A percentile compares a stretch with the other conserved stretches of the same genome.
Conservation (phyloP, 225 moss, liverwort and hornwort species). For the Lunularia cruciata region DNA sequence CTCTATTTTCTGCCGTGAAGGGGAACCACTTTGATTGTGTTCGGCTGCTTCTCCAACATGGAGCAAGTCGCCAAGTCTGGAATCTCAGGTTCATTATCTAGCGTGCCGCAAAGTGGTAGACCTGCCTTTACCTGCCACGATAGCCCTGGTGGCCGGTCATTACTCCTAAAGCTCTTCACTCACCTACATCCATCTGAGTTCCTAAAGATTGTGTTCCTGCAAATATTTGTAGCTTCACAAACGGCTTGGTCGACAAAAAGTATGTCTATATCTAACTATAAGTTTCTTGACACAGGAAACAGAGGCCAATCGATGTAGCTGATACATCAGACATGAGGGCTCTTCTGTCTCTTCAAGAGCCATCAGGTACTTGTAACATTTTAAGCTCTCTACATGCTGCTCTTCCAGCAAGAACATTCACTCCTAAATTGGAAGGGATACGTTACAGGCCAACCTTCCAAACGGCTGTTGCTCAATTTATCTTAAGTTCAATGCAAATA, state of each 20-base stretch:
- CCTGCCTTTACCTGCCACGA: no score
- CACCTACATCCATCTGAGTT: no score
- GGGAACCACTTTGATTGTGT: conserved; percentile 59
- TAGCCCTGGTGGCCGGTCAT: no score
- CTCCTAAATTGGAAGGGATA: no score
- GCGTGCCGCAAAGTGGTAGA: no score
- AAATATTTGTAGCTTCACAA: no score
- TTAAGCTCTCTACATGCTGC: not conserved
- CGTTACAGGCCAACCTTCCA: no score
- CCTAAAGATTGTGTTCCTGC: no score
- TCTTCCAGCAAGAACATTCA: not conserved
- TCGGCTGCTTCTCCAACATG: conserved; percentile 67
- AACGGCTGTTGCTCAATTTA: no score
- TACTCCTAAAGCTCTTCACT: no score
- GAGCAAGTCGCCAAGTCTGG: conserved; percentile 60
- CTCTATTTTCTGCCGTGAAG: conserved; percentile 43
- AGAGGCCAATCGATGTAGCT: conserved; percentile 42
- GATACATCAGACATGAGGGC: conserved; percentile 44
- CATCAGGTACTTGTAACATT: conserved; percentile 20
- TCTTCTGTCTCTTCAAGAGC: conserved; percentile 34
- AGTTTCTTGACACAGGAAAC: conserved; percentile 26
- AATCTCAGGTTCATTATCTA: conserved; percentile 55
- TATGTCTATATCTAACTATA: no score
- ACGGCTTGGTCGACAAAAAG: no score
- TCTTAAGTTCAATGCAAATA: not conserved